Base-by-base conservation (phyloP, 257 asterid genomes). In the Jacaranda mimosifolia region DNA sequence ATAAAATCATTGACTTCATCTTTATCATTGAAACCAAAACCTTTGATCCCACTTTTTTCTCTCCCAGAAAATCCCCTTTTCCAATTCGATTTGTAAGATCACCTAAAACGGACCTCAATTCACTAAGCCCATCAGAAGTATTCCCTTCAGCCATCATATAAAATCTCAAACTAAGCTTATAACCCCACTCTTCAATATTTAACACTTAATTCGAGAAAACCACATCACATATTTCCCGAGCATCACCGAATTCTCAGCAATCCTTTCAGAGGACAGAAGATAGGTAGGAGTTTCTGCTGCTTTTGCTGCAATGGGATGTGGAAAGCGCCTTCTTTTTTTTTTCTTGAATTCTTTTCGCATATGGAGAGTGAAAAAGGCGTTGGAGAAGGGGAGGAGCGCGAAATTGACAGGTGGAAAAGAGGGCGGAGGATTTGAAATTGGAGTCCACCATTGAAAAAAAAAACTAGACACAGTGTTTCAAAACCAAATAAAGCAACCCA, bases 81-180 rank as follows among this genome's bases (percentile, higher is more conserved):
- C 86, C 89, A 10, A 80, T 36, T 77, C 86, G 91, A 77, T 93
- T 91, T 8, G 97, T 87, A 35, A 93, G 81, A 73, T 93, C 93
- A 14, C 89, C 90, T 14, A 91, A 83, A 75, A 60, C 86, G 4
- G 81, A 3, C 67, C 92, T 82, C 35, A 74, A 72, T 72, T 72
- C 80, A 42, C 58, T 14, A 74, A n/a, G 19, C 79, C 88, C 87
- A 17, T 74, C 81, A 39, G 86, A 66, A 40, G 70, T 53, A 67
- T 78, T 77, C 39, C 78, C 78, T 67, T 82, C 89, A 11, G 82
- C 85, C 96, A 89, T 92, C 52, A 35, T 73, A 63, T 15, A 73
- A 82, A 68, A 67, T 51, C 78, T 55, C 67, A 72, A 67, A n/a
- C 65, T 57, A 45, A 64, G 57, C 78, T 38, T 15, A 74, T 5